phyloP scores from a whole-genome alignment of 2,329 filamentous ascomycete species.

The Colletotrichum zoysiae region DNA sequence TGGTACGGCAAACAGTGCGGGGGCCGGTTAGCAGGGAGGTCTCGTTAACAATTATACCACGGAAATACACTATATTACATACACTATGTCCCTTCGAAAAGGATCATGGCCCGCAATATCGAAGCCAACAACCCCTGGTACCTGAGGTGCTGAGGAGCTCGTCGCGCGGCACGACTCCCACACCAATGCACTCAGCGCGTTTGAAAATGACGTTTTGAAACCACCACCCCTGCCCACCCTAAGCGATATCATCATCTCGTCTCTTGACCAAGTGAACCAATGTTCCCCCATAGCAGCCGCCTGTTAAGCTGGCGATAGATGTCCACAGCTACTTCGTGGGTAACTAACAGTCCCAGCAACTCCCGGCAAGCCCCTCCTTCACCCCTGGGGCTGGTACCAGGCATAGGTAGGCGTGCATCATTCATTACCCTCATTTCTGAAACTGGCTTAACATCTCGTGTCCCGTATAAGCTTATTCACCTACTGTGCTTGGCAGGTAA shows the following conservation, averaged over 20 bases:
- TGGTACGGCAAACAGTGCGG: too few relatives aligned
- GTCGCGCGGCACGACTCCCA: constrained; percentile 40
- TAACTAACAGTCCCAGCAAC: constrained; percentile 10
- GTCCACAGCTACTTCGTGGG: too few relatives aligned
- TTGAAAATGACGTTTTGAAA: constrained; percentile 43
- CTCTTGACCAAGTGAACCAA: constrained; percentile 32
- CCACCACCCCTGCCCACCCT: constrained; percentile 30
- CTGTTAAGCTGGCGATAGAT: constrained; percentile 24
- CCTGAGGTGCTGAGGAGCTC: constrained; percentile 27
- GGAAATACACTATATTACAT: too few relatives aligned
- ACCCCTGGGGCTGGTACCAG: not conserved
- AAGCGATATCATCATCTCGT: constrained; percentile 35
- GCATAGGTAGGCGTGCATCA: constrained; percentile 16
- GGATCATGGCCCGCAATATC: constrained; percentile 30
- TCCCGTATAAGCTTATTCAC: constrained; percentile 41
- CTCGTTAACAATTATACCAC: too few relatives aligned
- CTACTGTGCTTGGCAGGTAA: constrained; percentile 33
- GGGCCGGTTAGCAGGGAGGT: too few relatives aligned
- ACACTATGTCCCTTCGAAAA: too few relatives aligned
- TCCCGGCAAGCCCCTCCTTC: constrained; percentile 11
- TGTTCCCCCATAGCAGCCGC: constrained; percentile 29
- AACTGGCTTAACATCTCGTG: constrained; percentile 37
- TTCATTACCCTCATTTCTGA: constrained; percentile 36
- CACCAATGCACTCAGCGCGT: constrained; percentile 40
- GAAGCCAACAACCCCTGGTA: constrained; percentile 27